Base-by-base conservation (phyloP, 257 asterid species). In the Prunella vulgaris region DNA sequence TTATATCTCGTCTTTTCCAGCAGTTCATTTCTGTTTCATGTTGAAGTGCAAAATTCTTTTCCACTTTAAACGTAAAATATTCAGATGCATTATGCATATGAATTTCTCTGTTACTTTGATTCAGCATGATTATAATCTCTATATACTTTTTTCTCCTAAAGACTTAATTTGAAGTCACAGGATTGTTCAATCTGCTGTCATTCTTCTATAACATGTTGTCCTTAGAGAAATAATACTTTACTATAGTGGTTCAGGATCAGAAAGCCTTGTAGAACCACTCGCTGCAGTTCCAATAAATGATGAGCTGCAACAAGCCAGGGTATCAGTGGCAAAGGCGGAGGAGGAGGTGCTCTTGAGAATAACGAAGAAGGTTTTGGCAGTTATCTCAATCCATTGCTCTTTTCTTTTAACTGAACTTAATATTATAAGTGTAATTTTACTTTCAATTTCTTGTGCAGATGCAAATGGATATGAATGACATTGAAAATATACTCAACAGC, bases 261-360 rank as follows among this genome's bases (percentile, higher is more conserved):
- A 91, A 77, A 89, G 83, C 77, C 76, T 86, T 53, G 66, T 91
- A 1, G 99, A 94, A 83, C 99, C 99, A 68, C 87, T 94, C 64
- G 72, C 88, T 73, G 97, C 97, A 60, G 96, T 94, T 71, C 89
- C 96, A 38, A 68, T 94, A 53, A 94, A 94, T 77, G 96, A 91
- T 80, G 95, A 89, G 81, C 83, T 94, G 85, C 96, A 87, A 77
- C 93, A 76, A 77, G 97, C 99, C 60, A 84, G 85, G 80, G 81
- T 81, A 67, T 82, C 96, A 52, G 97, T 87, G 62, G 81, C 85
- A 48, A 91, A 86, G 85, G 99, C 96, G 12, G 99, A 89, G 85
- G 79, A 83, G 51, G 97, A 86, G 68, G 96, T 94, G 74, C 96
- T 89, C 54, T 76, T 89, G 48, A 89, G 77, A 82, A 91, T 94